Evolutionary conservation across 2,329 filamentous ascomycete genomes (phyloP), one percentile per base, ranked within the genome.

Genomic region (Neopestalotiopsis sp.): DNA sequence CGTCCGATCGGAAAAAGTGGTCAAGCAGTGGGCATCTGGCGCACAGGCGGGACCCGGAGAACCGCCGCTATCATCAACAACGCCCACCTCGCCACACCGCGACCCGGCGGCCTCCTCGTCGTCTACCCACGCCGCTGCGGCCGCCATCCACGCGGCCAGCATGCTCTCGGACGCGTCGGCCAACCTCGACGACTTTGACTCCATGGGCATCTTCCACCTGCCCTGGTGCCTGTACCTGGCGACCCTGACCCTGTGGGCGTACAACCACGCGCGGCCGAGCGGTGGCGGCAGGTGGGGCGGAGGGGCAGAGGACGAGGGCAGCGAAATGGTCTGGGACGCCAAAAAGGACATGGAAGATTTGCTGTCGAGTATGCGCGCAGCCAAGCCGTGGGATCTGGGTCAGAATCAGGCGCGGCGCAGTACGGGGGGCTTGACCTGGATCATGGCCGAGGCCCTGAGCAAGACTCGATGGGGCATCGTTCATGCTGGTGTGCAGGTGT

Each of bases 191-290:
- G 83, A 87, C 45, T 85, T 83, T 68, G 85, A 87, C 24, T 82
- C 84, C 1, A 84, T 84, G 57, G 84, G 87, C 58, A 78, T 87
- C 0, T 90, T 90, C 74, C 88, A 90, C 73, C 87, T 89, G 20
- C 87, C 88, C 0, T 91, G 89, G 89, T 88, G 86, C 70, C 74
- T 90, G 13, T 90, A 90, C 72, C 79, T 91, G 1, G 87, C 87
- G 0, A 89, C 88, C 0, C 73, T 90, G 56, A 86, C 86, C 0
- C 84, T 85, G 40, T 91, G 88, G 88, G 84, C 85, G 0, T 88
- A 88, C 66, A 87, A 89, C 73, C 85, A 87, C 64, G 80, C 80
- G 2, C 74, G 74, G 5, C 70, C 67, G 24, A 61, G 69, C 59
- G 69, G 45, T 3, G 3, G 63, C 42, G 61, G 32, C 58, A 69